A percentile compares a stretch with the other conserved stretches of the same genome.
phyloP scores from a whole-genome alignment of 805 yeast species.

The Kazachstania psychrophila region DNA sequence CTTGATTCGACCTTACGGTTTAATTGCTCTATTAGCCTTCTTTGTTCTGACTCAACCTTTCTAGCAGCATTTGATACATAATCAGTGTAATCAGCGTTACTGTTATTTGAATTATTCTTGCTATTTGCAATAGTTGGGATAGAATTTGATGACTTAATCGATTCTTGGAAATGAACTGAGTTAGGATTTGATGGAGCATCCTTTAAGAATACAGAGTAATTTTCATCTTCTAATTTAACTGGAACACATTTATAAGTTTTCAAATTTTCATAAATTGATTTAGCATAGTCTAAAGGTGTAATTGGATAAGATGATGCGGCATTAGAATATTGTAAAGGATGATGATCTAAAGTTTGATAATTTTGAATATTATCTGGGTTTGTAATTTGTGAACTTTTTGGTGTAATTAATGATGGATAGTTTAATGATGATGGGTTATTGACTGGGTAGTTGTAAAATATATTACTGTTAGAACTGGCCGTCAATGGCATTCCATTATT shows the following conservation, averaged over 20 bases:
- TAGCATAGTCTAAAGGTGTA: slow-evolving; percentile 26
- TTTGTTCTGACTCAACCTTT: slow-evolving; percentile 15
- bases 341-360: neutral
- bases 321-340: slow-evolving; percentile 1
- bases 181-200: neutral
- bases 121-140: no score
- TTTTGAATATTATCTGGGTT: neutral
- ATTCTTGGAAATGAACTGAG: no score
- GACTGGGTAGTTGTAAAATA: no score
- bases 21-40: slow-evolving; percentile 18
- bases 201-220: slow-evolving; percentile 1
- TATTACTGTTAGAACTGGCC: no score
- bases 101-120: no score
- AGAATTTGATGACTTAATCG: no score
- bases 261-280: slow-evolving; percentile 23
- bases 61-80: slow-evolving; percentile 4
- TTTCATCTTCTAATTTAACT: slow-evolving; percentile 17
- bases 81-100: no score
- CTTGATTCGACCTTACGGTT: slow-evolving; percentile 4
- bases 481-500: no score
- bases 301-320: slow-evolving; percentile 12
- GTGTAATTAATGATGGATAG: slow-evolving; percentile 7
- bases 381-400: slow-evolving; percentile 3
- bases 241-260: slow-evolving; percentile 26
- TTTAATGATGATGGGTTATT: neutral